Evolutionary conservation across 23 red algal genomes (phyloP).

Genomic region (Gracilaria gracilis): DNA sequence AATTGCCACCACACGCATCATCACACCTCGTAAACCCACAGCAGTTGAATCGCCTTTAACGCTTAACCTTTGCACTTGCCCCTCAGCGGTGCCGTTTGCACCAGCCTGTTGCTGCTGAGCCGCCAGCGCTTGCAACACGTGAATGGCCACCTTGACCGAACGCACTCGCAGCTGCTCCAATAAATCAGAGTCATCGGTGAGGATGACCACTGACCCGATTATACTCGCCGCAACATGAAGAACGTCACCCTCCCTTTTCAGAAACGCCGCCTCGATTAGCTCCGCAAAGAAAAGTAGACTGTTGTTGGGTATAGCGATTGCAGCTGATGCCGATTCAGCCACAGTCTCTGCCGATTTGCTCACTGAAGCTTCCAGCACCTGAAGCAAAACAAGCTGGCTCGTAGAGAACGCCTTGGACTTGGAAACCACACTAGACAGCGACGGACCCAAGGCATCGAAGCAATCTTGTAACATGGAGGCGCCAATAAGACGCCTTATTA

Average conservation of each 20-base stretch:
- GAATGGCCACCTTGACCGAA: slow-evolving; percentile 53
- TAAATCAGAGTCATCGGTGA: slow-evolving; percentile 41
- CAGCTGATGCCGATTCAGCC: neutral
- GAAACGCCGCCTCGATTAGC: slow-evolving; percentile 53
- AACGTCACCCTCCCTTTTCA: slow-evolving; percentile 43
- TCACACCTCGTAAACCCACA: slow-evolving; percentile 37
- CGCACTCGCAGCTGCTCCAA: slow-evolving; percentile 56
- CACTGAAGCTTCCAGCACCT: slow-evolving; percentile 51
- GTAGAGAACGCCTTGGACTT: slow-evolving; percentile 24
- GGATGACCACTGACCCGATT: slow-evolving; percentile 55
- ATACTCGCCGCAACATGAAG: slow-evolving; percentile 43
- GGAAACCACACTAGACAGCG: slow-evolving; percentile 36
- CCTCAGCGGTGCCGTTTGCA: neutral
- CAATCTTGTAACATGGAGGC: slow-evolving; percentile 42
- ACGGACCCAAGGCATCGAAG: slow-evolving; percentile 55
- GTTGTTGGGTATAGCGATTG: slow-evolving; percentile 28
- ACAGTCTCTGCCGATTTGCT: slow-evolving; percentile 64
- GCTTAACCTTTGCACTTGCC: neutral
- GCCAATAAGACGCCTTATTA: slow-evolving; percentile 65
- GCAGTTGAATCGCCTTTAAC: slow-evolving; percentile 7
- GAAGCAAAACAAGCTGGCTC: slow-evolving; percentile 39
- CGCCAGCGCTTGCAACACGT: slow-evolving; percentile 48
- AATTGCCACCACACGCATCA: slow-evolving; percentile 62
- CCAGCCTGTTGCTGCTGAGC: neutral
- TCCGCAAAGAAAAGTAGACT: slow-evolving; percentile 63